Evolutionary conservation across 2,329 filamentous ascomycete species (phyloP), one percentile per base, ranked within the genome.

Genomic region (Scytalidium lignicola): DNA sequence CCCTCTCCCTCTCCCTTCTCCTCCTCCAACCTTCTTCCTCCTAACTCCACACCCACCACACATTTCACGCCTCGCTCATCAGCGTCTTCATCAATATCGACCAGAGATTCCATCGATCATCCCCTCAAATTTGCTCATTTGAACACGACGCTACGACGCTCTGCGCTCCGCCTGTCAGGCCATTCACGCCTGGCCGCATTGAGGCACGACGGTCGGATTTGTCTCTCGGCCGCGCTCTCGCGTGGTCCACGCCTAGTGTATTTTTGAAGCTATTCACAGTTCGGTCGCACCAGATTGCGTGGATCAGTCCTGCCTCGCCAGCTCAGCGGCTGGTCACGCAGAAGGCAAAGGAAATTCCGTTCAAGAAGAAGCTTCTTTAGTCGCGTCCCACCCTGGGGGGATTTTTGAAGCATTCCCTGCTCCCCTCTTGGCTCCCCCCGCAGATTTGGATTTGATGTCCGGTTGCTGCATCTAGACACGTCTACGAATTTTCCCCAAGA

Each of bases 201-300:
- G 23, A 26, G 23, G 23, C 23, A 26, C n/a, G 23, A 10, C 23
- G 23, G 23, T 26, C 23, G 23, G 23, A 26, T 26, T 26, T 10
- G 23, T 26, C 23, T 26, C 23, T 26, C n/a, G 23, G 10, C 23
- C 23, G 23, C 23, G 23, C 23, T 10, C 23, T 26, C 23, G 23
- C 23, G 23, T 26, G 5, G 23, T 5, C 23, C 23, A 26, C 23
- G 6, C 23, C n/a, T n/a, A n/a, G 23, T 26, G 23, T 6, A 21
- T 43, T 6, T 43, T 52, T 62, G 60, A 62, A 58, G 60, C 58
- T 62, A 62, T 62, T 62, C 60, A 54, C 52, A 57, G 47, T 18
- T 43, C 45, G 26, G 41, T 28, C 41, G 21, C 39, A 28, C 22
- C 44, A 21, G 12, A 26, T 26, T 41, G 37, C 37, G 37, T 18